Conservation (phyloP, 768 basidiomycete genomes). For the Lactarius sp. region DNA sequence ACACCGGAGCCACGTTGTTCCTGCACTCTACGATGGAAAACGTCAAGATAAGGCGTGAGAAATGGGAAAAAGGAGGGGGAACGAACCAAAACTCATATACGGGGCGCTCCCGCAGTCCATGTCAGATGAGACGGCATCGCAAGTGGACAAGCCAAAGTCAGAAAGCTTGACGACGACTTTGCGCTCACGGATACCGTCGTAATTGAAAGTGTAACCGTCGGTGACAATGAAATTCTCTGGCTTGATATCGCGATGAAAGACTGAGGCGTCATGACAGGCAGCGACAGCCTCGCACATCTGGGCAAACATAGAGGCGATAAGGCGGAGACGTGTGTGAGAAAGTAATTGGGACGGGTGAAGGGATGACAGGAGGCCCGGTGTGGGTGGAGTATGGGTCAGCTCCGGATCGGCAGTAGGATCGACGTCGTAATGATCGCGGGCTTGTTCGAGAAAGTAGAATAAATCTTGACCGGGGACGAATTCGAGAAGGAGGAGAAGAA, state of each 20-base stretch:
- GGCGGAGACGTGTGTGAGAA: constrained; percentile 78
- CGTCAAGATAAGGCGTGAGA: constrained; percentile 22
- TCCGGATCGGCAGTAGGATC: constrained; percentile 34
- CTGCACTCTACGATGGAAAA: constrained; percentile 69
- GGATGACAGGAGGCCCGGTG: constrained; percentile 85
- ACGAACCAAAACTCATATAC: constrained; percentile 95
- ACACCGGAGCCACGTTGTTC: constrained; percentile 93
- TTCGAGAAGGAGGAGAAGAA: constrained; percentile 89
- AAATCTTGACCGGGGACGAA: constrained; percentile 96
- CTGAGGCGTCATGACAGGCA: constrained; percentile 83
- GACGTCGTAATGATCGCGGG: constrained; percentile 76
- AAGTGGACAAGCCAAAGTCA: constrained; percentile 94
- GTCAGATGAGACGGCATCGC: constrained; percentile 82
- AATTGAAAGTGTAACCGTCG: constrained; percentile 58
- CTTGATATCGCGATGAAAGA: constrained; percentile 98
- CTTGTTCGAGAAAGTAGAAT: constrained; percentile 97
- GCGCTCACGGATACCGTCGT: constrained; percentile 60
- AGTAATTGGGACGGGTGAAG: constrained; percentile 72
- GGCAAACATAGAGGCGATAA: constrained; percentile 95
- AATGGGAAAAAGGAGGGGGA: background rate
- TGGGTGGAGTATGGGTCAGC: constrained; percentile 76
- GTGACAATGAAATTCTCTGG: constrained; percentile 98
- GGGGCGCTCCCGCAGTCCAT: constrained; percentile 99
- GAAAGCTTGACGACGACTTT: constrained; percentile 94
- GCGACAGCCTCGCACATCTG: constrained; percentile 99